These are phyloP conservation scores for Penicillium sp. DNA, from an alignment of 2,329 filamentous ascomycete genomes.

Conservation along the genomic window DNA sequence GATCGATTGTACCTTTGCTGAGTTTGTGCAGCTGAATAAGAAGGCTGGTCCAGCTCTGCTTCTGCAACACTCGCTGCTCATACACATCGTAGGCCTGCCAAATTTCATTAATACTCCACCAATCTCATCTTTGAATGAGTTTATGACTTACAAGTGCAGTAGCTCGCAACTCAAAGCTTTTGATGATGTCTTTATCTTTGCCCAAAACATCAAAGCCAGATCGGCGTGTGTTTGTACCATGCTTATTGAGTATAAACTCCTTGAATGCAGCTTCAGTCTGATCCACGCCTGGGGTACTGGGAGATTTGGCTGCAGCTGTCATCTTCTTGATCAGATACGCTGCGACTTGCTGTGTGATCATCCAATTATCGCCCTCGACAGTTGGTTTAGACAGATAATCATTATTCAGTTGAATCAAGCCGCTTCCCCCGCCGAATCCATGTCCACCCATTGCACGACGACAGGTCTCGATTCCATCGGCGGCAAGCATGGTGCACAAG, in stretches of 20 bases:
- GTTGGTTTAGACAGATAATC: slow-evolving; percentile 48
- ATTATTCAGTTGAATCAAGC: slow-evolving; percentile 51
- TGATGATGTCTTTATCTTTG: slow-evolving; percentile 13
- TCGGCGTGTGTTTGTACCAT: not conserved
- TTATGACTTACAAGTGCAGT: slow-evolving; percentile 8
- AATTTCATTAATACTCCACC: not conserved
- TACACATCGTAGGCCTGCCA: slow-evolving; percentile 39
- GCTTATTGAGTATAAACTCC: slow-evolving; percentile 8
- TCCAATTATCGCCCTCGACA: slow-evolving; percentile 58
- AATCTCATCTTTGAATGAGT: not conserved
- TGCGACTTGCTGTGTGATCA: slow-evolving; percentile 55
- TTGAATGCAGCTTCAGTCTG: slow-evolving; percentile 18
- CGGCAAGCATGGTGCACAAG: slow-evolving; percentile 52
- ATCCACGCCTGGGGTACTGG: slow-evolving; percentile 4
- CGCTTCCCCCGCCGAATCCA: slow-evolving; percentile 53
- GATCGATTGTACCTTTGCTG: slow-evolving; percentile 21
- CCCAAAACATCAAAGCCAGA: slow-evolving; percentile 1
- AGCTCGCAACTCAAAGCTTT: slow-evolving; percentile 14
- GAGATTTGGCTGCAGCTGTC: slow-evolving; percentile 31
- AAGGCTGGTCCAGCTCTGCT: slow-evolving; percentile 49
- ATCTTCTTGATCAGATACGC: slow-evolving; percentile 52
- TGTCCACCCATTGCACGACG: slow-evolving; percentile 55
- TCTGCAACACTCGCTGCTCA: slow-evolving; percentile 44
- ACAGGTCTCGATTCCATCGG: slow-evolving; percentile 55
- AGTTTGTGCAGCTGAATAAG: slow-evolving; percentile 32